Evolutionary conservation across 371 early-diverging fungal species (phyloP).

Genomic region (Syncephalastrum monosporum): DNA sequence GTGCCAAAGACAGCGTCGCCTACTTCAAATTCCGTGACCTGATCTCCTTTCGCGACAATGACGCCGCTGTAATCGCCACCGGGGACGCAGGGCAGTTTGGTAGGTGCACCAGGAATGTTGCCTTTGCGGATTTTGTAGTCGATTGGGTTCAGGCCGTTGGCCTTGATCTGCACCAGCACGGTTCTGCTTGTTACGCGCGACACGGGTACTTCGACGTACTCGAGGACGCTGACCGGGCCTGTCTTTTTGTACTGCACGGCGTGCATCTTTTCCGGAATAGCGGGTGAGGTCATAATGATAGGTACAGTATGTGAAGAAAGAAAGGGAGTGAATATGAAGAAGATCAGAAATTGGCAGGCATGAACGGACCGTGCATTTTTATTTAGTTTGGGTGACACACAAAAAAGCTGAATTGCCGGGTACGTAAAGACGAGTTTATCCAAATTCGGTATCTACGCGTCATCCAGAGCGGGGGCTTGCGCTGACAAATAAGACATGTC

Average conservation of each 20-base stretch:
- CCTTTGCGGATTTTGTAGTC: conserved; percentile 52
- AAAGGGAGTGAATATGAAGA: background rate
- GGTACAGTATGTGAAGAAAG: background rate
- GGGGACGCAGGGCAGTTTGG: conserved; percentile 20
- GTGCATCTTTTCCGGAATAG: conserved; percentile 39
- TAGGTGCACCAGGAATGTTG: conserved; percentile 11
- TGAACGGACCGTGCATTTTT: background rate
- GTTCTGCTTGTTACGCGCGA: conserved; percentile 31
- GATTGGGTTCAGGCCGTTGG: conserved; percentile 63
- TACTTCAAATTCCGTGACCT: conserved; percentile 37
- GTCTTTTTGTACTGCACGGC: conserved; percentile 33
- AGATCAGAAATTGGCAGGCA: background rate
- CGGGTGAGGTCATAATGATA: conserved; percentile 20
- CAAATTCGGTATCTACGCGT: background rate
- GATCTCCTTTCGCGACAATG: conserved; percentile 33
- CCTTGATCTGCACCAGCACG: conserved; percentile 55
- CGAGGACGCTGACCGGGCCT: conserved; percentile 25
- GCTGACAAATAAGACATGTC: background rate
- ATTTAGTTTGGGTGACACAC: background rate
- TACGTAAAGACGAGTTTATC: too few species aligned
- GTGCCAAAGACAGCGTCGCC: conserved; percentile 57
- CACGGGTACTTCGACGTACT: conserved; percentile 22
- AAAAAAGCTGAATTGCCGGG: too few species aligned
- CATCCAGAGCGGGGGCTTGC: background rate
- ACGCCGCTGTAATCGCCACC: conserved; percentile 54